These are phyloP conservation scores for Blastobotrys peoriensis DNA, from an alignment of 805 yeast species.

Conservation along the genomic window DNA sequence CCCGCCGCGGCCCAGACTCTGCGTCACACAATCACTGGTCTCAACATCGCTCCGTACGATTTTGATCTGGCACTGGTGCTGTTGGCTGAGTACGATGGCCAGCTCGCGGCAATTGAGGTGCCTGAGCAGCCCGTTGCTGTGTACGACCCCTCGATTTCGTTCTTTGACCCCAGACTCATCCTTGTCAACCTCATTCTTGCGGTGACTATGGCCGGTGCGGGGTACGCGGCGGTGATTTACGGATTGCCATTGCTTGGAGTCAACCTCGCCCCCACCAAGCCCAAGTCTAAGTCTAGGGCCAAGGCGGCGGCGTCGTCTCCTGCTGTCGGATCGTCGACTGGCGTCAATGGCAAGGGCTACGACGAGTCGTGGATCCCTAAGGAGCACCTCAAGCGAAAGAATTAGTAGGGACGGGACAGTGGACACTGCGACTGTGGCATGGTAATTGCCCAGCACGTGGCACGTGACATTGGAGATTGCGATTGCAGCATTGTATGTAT, in stretches of 20 bases:
- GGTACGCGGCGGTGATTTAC: slow-evolving; percentile 31
- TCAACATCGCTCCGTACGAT: slow-evolving; percentile 51
- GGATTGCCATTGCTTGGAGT: slow-evolving; percentile 14
- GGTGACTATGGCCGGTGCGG: slow-evolving; percentile 43
- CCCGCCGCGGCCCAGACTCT: slow-evolving; percentile 46
- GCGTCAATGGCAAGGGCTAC: slow-evolving; percentile 27
- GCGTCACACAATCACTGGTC: slow-evolving; percentile 48
- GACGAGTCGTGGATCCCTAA: slow-evolving; percentile 43
- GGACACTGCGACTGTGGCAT: too few relatives aligned
- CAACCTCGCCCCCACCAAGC: slow-evolving; percentile 10
- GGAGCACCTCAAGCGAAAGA: slow-evolving; percentile 30
- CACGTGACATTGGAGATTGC: too few relatives aligned
- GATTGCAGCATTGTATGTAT: too few relatives aligned
- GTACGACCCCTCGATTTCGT: slow-evolving; percentile 58
- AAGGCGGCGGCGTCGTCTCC: slow-evolving; percentile 10
- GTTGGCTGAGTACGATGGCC: slow-evolving; percentile 17
- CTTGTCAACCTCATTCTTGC: slow-evolving; percentile 52
- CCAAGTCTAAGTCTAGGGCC: slow-evolving; percentile 12
- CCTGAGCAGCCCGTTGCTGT: slow-evolving; percentile 38
- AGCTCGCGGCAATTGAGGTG: slow-evolving; percentile 13
- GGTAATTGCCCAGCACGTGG: too few relatives aligned
- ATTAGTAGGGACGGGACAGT: slow-evolving; percentile 1
- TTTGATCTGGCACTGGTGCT: slow-evolving; percentile 41
- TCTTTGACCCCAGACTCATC: slow-evolving; percentile 67
- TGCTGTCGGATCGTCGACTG: slow-evolving; percentile 4